phyloP scores from a whole-genome alignment of 192 early-diverging fungal genomes.

The Entrophospora sp. region DNA sequence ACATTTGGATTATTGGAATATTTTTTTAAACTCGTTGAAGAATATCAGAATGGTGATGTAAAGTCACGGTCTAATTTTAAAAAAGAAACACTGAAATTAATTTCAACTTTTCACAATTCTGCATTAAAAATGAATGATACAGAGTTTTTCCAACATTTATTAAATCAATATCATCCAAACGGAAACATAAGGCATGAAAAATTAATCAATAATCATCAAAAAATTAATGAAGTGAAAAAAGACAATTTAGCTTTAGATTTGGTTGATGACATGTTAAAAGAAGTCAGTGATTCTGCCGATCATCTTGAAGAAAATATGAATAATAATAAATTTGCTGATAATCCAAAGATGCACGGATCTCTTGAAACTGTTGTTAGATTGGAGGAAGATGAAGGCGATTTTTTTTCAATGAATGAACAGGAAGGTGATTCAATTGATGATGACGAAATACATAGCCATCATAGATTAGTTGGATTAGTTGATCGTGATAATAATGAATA shows the following conservation, averaged over 20 bases:
- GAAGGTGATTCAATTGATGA: slow-evolving; percentile 18
- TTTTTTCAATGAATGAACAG: slow-evolving; percentile 12
- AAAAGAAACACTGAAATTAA: too few species aligned
- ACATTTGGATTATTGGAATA: too few species aligned
- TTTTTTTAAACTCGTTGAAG: too few species aligned
- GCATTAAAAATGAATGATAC: too few species aligned
- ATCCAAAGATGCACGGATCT: slow-evolving; percentile 10
- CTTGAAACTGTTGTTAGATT: slow-evolving; percentile 38
- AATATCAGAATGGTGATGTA: too few species aligned
- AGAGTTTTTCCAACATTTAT: too few species aligned
- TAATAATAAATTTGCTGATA: slow-evolving; percentile 23
- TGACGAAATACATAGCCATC: slow-evolving; percentile 17
- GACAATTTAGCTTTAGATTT: slow-evolving; percentile 9
- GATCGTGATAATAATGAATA: slow-evolving; percentile 50
- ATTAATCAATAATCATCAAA: too few species aligned
- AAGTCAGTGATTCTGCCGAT: slow-evolving; percentile 35
- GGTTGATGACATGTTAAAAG: slow-evolving; percentile 29
- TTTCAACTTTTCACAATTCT: too few species aligned
- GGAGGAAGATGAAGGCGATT: slow-evolving; percentile 23
- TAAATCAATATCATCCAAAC: too few species aligned
- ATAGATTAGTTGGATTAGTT: slow-evolving; percentile 30
- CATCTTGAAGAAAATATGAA: slow-evolving; percentile 33
- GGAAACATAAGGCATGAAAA: too few species aligned
- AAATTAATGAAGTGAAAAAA: too few species aligned
- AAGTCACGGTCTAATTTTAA: too few species aligned